Percentiles rank a stretch among this genome's conserved stretches.
Evolutionary conservation across 371 early-diverging fungal genomes (phyloP).

Genomic region (Mortierella sp.): DNA sequence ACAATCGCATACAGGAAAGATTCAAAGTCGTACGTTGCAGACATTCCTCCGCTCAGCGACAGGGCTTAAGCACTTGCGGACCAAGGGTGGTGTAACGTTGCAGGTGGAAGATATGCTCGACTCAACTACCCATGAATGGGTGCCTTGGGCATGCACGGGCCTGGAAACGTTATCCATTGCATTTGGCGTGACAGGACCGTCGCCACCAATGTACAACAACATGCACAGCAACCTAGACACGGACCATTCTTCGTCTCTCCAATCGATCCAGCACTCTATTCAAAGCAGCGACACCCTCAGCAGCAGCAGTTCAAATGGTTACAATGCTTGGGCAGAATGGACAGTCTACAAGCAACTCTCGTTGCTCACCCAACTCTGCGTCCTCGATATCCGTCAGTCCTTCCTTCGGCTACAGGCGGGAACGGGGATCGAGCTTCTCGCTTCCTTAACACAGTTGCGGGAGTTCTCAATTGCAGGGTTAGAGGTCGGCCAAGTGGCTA

Average conservation of each 20-base stretch:
- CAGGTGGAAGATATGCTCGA: conserved; percentile 25
- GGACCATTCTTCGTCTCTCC: too few species aligned
- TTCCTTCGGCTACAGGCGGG: conserved; percentile 6
- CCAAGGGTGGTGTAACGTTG: conserved; percentile 3
- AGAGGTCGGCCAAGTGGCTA: not conserved
- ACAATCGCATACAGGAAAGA: conserved; percentile 8
- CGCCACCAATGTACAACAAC: not conserved
- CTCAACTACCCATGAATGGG: not conserved
- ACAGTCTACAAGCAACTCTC: conserved; percentile 16
- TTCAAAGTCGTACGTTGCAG: conserved; percentile 10
- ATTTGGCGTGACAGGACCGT: conserved; percentile 4
- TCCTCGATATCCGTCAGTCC: conserved; percentile 17
- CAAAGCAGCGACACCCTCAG: not conserved
- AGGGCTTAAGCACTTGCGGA: conserved; percentile 10
- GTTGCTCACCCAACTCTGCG: not conserved
- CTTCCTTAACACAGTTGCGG: not conserved
- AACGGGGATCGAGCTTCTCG: conserved; percentile 14
- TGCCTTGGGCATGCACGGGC: conserved; percentile 10
- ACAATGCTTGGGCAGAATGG: conserved; percentile 5
- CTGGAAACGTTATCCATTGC: conserved; percentile 20
- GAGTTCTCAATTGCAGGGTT: conserved; percentile 20
- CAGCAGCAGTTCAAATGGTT: not conserved
- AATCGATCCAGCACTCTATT: not conserved
- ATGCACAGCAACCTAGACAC: too few species aligned
- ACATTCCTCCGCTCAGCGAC: not conserved